These are phyloP conservation scores for Camelina hispida DNA, from an alignment of 345 rosid species.

Conservation along the genomic window DNA sequence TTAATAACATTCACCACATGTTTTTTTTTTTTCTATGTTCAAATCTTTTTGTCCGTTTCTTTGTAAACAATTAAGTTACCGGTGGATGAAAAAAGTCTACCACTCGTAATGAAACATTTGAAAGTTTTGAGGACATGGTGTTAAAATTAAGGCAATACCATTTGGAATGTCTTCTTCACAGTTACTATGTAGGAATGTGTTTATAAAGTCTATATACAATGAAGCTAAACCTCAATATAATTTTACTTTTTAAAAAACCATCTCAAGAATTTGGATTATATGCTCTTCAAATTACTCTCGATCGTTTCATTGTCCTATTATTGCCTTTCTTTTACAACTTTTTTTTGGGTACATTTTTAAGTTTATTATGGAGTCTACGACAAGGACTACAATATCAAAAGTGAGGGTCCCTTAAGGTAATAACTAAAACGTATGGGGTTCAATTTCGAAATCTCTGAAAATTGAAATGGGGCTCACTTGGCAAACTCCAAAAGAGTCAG, in stretches of 20 bases:
- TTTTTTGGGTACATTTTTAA: slow-evolving; percentile 19
- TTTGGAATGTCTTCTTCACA: too few relatives aligned
- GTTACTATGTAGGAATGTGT: too few relatives aligned
- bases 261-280: slow-evolving; percentile 30
- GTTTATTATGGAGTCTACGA: background rate
- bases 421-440: slow-evolving; percentile 34
- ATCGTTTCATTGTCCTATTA: too few relatives aligned
- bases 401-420: slow-evolving; percentile 22
- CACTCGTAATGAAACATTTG: too few relatives aligned
- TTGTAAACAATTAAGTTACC: background rate
- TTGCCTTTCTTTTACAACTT: slow-evolving; percentile 17
- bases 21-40: background rate
- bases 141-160: too few relatives aligned
- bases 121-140: too few relatives aligned
- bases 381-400: slow-evolving; percentile 19
- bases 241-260: background rate
- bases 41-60: background rate
- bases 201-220: too few relatives aligned
- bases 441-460: slow-evolving; percentile 25
- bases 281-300: too few relatives aligned
- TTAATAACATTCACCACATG: background rate
- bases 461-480: background rate
- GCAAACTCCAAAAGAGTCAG: slow-evolving; percentile 28
- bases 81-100: too few relatives aligned
- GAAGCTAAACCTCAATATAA: too few relatives aligned